Base-by-base conservation (phyloP, 352 stramenopile species). In the Paralagenidium karlingii region DNA sequence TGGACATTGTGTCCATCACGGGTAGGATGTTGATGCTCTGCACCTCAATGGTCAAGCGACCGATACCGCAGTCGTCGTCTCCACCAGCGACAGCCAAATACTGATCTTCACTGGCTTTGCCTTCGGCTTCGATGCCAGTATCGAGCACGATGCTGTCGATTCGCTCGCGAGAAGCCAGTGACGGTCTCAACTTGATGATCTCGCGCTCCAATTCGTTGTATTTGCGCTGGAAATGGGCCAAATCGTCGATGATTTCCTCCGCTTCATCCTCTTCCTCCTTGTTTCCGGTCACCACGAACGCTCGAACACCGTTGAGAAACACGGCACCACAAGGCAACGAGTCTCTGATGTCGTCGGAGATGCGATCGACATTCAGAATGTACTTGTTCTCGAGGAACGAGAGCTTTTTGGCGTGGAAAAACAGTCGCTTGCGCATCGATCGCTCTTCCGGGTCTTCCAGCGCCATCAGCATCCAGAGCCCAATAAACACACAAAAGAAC, bases 301-400 rank as follows among this genome's bases (percentile, higher is more conserved):
- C 44, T 9, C 70, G 66, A 0, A 88, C 60, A 22, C 75, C 75
- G 28, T 85, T 85, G 46, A 84, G 65, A 38, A 82, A 86, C 1
- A 85, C 62, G 21, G 56, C 68, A 2, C 75, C 75, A 0, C 34
- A 18, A 16, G 66, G 52, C 5, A 81, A 47, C 2, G 41, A 31
- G 3, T 60, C 50, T 24, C 53, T 58, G 18, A 68, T 37, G 0
- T 34, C 30, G 20, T 63, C 47, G 4, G 51, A 10, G n/a, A 60
- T 40, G 26, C 40, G 44, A 34, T 79, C 55, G 34, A 76, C 40
- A 32, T 67, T 62, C 22, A 65, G 53, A 13, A 88, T 47, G 40
- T 79, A 86, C 49, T 77, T 81, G 53, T 66, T 58, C 33, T 67
- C 55, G 1, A 88, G 49, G 22, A 70, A 71, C 15, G 50, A 37